Conservation (phyloP, 2,329 filamentous ascomycete species). For the Calonectria honghensis region DNA sequence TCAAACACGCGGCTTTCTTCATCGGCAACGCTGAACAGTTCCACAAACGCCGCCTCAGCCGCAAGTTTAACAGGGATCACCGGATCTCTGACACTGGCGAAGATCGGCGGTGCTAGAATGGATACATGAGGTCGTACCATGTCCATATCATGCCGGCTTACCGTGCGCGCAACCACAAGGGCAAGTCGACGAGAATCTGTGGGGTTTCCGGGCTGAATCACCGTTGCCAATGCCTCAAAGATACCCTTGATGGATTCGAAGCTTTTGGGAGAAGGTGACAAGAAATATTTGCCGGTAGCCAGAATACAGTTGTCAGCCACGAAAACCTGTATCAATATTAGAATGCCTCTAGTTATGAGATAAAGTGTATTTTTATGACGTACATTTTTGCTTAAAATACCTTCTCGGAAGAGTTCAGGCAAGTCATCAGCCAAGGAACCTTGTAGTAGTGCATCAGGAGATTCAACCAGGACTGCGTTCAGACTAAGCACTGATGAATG, state of each 20-base stretch:
- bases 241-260: slow-evolving; percentile 87
- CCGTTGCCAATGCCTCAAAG: slow-evolving; percentile 84
- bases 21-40: slow-evolving; percentile 92
- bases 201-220: slow-evolving; percentile 85
- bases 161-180: slow-evolving; percentile 90
- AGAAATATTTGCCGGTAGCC: slow-evolving; percentile 92
- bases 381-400: slow-evolving; percentile 85
- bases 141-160: slow-evolving; percentile 86
- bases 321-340: slow-evolving; percentile 74
- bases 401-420: slow-evolving; percentile 84
- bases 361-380: slow-evolving; percentile 60
- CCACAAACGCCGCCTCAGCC: slow-evolving; percentile 94
- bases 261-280: slow-evolving; percentile 79
- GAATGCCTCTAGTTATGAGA: slow-evolving; percentile 19
- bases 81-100: slow-evolving; percentile 90
- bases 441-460: slow-evolving; percentile 80
- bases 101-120: slow-evolving; percentile 87
- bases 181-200: slow-evolving; percentile 90
- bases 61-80: slow-evolving; percentile 97
- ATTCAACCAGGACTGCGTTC: slow-evolving; percentile 91
- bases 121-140: slow-evolving; percentile 87
- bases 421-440: slow-evolving; percentile 82
- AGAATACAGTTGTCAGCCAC: slow-evolving; percentile 92
- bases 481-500: slow-evolving; percentile 89
- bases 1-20: slow-evolving; percentile 92